phyloP scores from a whole-genome alignment of 805 yeast genomes.

The Schizosaccharomyces pombe region ASM294v3 CU329670.1:2917001-2917500 shows the following conservation, averaged over 20 bases:
- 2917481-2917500: slow-evolving; percentile 56
- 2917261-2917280: slow-evolving; percentile 24
- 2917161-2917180: slow-evolving; percentile 23
- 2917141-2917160: slow-evolving; percentile 24
- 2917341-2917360: slow-evolving; percentile 45
- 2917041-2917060: background rate
- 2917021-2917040: background rate
- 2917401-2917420: slow-evolving; percentile 26
- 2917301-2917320: slow-evolving; percentile 44
- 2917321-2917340: slow-evolving; percentile 30
- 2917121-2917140: slow-evolving; percentile 33
- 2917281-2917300: slow-evolving; percentile 20
- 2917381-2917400: slow-evolving; percentile 13
- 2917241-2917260: slow-evolving; percentile 59
- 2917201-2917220: slow-evolving; percentile 74
- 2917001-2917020: background rate
- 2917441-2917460: slow-evolving; percentile 67
- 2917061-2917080: background rate
- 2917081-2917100: background rate
- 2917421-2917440: slow-evolving; percentile 69
- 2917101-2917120: slow-evolving; percentile 18
- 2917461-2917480: slow-evolving; percentile 78
- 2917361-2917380: slow-evolving; percentile 19
- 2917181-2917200: slow-evolving; percentile 66
- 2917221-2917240: slow-evolving; percentile 97